A percentile compares a stretch with the other conserved stretches of the same genome.
Conservation (phyloP, 106 monocot genomes). For the Dioscorea dumetorum region DNA sequence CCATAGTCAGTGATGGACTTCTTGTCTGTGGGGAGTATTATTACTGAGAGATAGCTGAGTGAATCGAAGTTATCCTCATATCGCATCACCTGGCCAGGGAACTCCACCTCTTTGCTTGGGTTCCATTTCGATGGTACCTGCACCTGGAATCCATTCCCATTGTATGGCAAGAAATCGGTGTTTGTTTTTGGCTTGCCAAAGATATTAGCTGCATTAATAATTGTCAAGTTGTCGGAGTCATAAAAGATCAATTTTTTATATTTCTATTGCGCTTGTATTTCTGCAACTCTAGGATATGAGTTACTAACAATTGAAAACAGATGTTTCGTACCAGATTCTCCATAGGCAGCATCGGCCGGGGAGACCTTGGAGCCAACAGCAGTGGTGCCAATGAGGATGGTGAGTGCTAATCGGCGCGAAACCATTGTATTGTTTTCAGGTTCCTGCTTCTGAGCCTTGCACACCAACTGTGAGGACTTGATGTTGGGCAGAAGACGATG, state of each 20-base stretch:
- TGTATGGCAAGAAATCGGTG: constrained; percentile 68
- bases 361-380: constrained; percentile 53
- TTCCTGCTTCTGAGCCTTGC: constrained; percentile 65
- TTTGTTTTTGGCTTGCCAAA: constrained; percentile 87
- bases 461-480: constrained; percentile 45
- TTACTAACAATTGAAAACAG: neutral
- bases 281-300: too few species aligned
- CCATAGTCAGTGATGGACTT: constrained; percentile 85
- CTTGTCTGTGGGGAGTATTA: constrained; percentile 60
- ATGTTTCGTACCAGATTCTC: constrained; percentile 64
- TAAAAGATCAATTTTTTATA: too few species aligned
- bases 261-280: too few species aligned
- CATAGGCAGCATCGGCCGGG: constrained; percentile 88
- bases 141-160: constrained; percentile 67
- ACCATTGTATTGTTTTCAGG: constrained; percentile 26
- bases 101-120: constrained; percentile 89
- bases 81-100: constrained; percentile 80
- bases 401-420: constrained; percentile 70
- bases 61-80: constrained; percentile 93
- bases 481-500: constrained; percentile 13
- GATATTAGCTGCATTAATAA: constrained; percentile 53
- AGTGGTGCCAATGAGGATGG: constrained; percentile 69
- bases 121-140: constrained; percentile 86
- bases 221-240: neutral
- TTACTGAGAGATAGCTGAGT: constrained; percentile 66